Evolutionary conservation across 208 protist species (phyloP).

Genomic region (Leishmania gerbilli): DNA sequence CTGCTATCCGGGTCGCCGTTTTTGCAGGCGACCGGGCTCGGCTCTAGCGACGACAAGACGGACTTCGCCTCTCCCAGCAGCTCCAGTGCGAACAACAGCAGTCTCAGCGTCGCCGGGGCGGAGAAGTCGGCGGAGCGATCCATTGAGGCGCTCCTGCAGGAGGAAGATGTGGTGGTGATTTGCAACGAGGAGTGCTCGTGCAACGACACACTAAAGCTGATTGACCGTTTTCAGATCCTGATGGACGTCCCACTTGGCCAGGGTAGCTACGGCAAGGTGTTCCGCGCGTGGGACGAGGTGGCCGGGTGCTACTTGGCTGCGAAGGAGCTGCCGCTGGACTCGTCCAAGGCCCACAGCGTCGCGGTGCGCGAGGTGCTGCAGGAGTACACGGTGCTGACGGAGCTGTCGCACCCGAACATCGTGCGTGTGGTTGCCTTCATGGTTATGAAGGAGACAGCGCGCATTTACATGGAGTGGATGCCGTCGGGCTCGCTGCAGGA

Average conservation of each 20-base stretch:
- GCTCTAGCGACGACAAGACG: background rate
- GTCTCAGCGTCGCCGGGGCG: background rate
- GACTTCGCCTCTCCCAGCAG: slow-evolving; percentile 5
- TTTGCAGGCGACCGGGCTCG: background rate
- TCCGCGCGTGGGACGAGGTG: slow-evolving; percentile 63
- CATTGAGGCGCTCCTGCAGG: slow-evolving; percentile 44
- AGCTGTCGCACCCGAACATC: slow-evolving; percentile 69
- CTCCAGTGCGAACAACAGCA: background rate
- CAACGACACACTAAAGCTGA: slow-evolving; percentile 47
- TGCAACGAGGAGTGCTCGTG: slow-evolving; percentile 55
- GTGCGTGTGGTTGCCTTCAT: slow-evolving; percentile 71
- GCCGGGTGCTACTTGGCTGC: slow-evolving; percentile 60
- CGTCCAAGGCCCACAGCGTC: slow-evolving; percentile 23
- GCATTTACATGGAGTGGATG: slow-evolving; percentile 84
- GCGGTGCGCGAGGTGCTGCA: slow-evolving; percentile 55
- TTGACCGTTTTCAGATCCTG: slow-evolving; percentile 57
- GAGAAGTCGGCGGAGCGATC: slow-evolving; percentile 17
- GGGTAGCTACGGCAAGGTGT: slow-evolving; percentile 60
- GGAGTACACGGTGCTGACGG: slow-evolving; percentile 72
- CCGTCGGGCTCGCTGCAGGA: slow-evolving; percentile 66
- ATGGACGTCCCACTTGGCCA: slow-evolving; percentile 38
- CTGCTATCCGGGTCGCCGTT: background rate
- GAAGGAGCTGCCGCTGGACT: slow-evolving; percentile 65
- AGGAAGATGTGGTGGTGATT: slow-evolving; percentile 63
- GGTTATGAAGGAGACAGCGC: slow-evolving; percentile 41